Conservation (phyloP, 257 asterid species). For the Plantago elongata region DNA sequence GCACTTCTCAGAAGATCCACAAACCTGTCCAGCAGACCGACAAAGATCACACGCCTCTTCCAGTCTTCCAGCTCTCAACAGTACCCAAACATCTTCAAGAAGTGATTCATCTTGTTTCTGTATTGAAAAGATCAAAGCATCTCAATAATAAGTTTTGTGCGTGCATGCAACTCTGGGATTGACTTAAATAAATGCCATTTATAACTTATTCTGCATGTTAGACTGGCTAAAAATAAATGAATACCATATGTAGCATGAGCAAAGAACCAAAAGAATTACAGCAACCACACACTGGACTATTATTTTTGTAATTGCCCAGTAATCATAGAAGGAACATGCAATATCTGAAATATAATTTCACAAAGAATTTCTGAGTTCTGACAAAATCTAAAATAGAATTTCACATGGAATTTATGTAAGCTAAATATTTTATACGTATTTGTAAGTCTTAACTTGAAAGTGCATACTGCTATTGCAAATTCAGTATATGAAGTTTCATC, state of each 20-base stretch:
- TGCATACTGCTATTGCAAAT: background rate
- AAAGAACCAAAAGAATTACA: background rate
- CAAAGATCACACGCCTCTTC: slow-evolving; percentile 92
- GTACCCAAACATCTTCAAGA: slow-evolving; percentile 93
- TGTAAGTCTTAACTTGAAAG: slow-evolving; percentile 1
- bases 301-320: too few species aligned
- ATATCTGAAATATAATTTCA: too few species aligned
- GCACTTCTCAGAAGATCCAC: slow-evolving; percentile 22
- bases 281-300: too few species aligned
- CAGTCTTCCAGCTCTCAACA: slow-evolving; percentile 86
- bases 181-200: background rate
- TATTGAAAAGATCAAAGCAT: slow-evolving; percentile 11
- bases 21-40: slow-evolving; percentile 95
- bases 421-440: background rate
- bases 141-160: slow-evolving; percentile 10
- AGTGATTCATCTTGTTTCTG: slow-evolving; percentile 99
- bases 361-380: too few species aligned
- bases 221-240: too few species aligned
- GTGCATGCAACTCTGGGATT: slow-evolving; percentile 4
- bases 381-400: background rate
- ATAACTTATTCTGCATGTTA: background rate
- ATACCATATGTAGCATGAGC: background rate
- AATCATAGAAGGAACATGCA: background rate
- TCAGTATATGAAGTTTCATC: slow-evolving; percentile 1
- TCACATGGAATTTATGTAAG: too few species aligned